Conservation (phyloP, 2,329 filamentous ascomycete genomes). For the Plenodomus lindquistii region DNA sequence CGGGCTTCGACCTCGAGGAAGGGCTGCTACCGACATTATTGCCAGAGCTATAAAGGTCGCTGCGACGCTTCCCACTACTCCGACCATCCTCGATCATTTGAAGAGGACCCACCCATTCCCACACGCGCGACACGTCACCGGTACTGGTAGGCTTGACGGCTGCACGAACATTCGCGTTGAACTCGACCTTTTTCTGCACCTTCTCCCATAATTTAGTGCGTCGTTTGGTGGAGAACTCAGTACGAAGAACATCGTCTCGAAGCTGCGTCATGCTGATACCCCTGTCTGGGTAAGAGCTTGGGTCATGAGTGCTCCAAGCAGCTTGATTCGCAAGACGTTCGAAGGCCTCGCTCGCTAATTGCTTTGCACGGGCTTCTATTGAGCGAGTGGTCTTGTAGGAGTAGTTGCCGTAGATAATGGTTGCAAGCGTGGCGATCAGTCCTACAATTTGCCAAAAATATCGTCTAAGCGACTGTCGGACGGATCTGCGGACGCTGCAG, state of each 20-base stretch:
- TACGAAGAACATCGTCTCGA: slow-evolving; percentile 84
- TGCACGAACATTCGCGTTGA: slow-evolving; percentile 87
- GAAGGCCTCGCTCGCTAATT: slow-evolving; percentile 81
- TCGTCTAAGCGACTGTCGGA: slow-evolving; percentile 80
- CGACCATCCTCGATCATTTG: slow-evolving; percentile 51
- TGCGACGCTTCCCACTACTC: slow-evolving; percentile 35
- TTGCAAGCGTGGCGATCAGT: slow-evolving; percentile 56
- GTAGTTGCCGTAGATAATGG: slow-evolving; percentile 64
- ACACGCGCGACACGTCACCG: slow-evolving; percentile 63
- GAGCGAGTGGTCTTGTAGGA: slow-evolving; percentile 65
- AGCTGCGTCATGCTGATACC: slow-evolving; percentile 88
- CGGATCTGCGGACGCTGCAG: slow-evolving; percentile 77
- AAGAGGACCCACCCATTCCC: slow-evolving; percentile 70
- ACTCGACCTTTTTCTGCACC: slow-evolving; percentile 83
- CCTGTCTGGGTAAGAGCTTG: slow-evolving; percentile 67
- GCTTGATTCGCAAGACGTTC: slow-evolving; percentile 83
- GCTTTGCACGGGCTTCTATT: slow-evolving; percentile 74
- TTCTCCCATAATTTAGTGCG: slow-evolving; percentile 82
- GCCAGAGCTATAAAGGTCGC: slow-evolving; percentile 39
- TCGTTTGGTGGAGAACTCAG: slow-evolving; percentile 75
- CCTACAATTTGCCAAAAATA: slow-evolving; percentile 80
- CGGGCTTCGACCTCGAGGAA: slow-evolving; percentile 31
- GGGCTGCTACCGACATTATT: slow-evolving; percentile 31
- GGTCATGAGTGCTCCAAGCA: slow-evolving; percentile 70
- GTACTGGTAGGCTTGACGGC: slow-evolving; percentile 67